Conservation (phyloP, 225 moss, liverwort and hornwort species). For the Pleurozium schreberi region DNA sequence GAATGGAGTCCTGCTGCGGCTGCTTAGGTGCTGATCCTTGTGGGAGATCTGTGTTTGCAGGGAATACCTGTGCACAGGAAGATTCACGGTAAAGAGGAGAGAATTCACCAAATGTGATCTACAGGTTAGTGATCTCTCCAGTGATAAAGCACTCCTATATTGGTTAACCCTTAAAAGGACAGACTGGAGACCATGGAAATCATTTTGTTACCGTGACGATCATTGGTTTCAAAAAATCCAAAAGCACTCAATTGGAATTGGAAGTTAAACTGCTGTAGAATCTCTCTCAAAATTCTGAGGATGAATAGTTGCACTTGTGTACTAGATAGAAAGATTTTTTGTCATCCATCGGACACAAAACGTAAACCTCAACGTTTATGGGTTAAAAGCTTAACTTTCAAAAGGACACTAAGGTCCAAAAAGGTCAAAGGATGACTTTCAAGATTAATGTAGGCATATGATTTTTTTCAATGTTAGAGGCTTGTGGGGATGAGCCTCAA, state of each 20-base stretch:
- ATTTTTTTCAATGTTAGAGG: neutral
- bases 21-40: constrained; percentile 4
- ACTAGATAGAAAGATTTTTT: too few relatives aligned
- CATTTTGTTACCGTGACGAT: too few relatives aligned
- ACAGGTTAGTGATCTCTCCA: neutral
- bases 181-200: too few relatives aligned
- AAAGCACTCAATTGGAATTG: too few relatives aligned
- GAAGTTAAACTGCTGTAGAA: too few relatives aligned
- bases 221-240: too few relatives aligned
- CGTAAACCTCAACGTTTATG: too few relatives aligned
- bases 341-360: too few relatives aligned
- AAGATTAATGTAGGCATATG: neutral
- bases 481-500: neutral
- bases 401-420: neutral
- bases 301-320: too few relatives aligned
- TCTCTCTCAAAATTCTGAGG: too few relatives aligned
- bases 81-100: neutral
- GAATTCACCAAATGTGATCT: neutral
- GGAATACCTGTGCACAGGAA: constrained; percentile 21
- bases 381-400: neutral
- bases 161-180: too few relatives aligned
- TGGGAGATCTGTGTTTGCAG: constrained; percentile 25
- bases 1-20: neutral
- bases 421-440: too few relatives aligned
- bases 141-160: neutral